phyloP scores from a whole-genome alignment of 2,329 filamentous ascomycete genomes.

The Cercospora berteroae region DNA sequence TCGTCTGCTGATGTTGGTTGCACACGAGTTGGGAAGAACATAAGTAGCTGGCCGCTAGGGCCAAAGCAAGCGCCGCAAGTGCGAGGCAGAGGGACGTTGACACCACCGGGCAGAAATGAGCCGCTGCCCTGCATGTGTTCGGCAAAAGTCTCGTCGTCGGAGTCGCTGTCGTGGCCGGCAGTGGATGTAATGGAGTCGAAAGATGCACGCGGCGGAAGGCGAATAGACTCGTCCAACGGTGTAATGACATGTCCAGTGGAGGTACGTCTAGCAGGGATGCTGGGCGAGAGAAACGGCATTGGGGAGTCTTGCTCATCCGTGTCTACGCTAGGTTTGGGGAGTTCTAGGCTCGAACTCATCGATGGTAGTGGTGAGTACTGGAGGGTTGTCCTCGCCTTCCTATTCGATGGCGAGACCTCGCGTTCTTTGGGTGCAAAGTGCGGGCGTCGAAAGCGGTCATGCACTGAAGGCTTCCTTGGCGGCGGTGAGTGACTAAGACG shows the following conservation, averaged over 20 bases:
- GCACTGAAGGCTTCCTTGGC: neutral
- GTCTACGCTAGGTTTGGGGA: constrained; percentile 21
- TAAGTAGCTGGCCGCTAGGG: constrained; percentile 56
- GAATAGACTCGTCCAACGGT: constrained; percentile 55
- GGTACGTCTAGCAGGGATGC: constrained; percentile 29
- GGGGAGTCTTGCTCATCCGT: constrained; percentile 27
- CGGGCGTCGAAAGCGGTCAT: neutral
- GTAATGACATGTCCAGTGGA: constrained; percentile 38
- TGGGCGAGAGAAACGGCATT: constrained; percentile 37
- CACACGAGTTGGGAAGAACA: constrained; percentile 56
- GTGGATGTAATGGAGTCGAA: constrained; percentile 44
- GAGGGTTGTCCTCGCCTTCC: neutral
- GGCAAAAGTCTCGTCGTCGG: constrained; percentile 66
- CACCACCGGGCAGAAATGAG: constrained; percentile 58
- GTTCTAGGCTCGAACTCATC: constrained; percentile 34
- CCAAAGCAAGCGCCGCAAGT: constrained; percentile 59
- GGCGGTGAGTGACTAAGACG: constrained; percentile 9
- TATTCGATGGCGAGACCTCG: neutral
- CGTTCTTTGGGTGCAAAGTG: neutral
- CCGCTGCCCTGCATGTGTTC: constrained; percentile 47
- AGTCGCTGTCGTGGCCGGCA: constrained; percentile 36
- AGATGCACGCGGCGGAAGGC: constrained; percentile 58
- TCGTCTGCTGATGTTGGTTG: constrained; percentile 42
- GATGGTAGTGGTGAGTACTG: constrained; percentile 13
- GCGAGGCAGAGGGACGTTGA: constrained; percentile 63